Evolutionary conservation across 768 basidiomycete genomes (phyloP).

Genomic region (Pulveroboletus sp.): DNA sequence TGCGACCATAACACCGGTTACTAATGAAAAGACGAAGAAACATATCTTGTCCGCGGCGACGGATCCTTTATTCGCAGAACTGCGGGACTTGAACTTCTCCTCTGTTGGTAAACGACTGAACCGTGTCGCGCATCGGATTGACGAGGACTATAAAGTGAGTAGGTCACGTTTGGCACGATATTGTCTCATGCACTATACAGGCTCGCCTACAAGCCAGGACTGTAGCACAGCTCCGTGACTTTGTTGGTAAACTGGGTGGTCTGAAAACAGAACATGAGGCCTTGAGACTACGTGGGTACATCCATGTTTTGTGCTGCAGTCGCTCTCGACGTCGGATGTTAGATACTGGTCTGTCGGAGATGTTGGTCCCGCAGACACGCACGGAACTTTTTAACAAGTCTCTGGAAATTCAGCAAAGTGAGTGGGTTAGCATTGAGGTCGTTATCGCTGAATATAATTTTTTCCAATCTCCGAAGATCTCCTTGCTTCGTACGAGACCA

Average conservation of each 20-base stretch:
- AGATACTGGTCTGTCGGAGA: conserved; percentile 96
- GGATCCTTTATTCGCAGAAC: conserved; percentile 76
- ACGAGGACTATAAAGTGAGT: conserved; percentile 86
- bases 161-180: not conserved
- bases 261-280: conserved; percentile 90
- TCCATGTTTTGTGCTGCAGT: not conserved
- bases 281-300: conserved; percentile 72
- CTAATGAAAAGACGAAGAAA: conserved; percentile 84
- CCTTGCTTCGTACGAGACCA: conserved; percentile 86
- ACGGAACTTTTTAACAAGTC: conserved; percentile 88
- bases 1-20: conserved; percentile 46
- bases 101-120: conserved; percentile 80
- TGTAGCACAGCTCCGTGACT: conserved; percentile 85
- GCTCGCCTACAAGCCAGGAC: conserved; percentile 85
- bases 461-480: conserved; percentile 52
- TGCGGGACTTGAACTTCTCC: conserved; percentile 91
- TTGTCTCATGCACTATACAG: conserved; percentile 33
- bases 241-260: conserved; percentile 92
- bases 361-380: conserved; percentile 77
- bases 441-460: conserved; percentile 4
- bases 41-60: conserved; percentile 73
- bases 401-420: conserved; percentile 95
- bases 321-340: conserved; percentile 1
- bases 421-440: conserved; percentile 17
- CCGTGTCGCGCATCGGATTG: conserved; percentile 74